These are phyloP conservation scores for Trichoderma cornu-damae DNA, from an alignment of 2,329 filamentous ascomycete species.

Conservation along the genomic window DNA sequence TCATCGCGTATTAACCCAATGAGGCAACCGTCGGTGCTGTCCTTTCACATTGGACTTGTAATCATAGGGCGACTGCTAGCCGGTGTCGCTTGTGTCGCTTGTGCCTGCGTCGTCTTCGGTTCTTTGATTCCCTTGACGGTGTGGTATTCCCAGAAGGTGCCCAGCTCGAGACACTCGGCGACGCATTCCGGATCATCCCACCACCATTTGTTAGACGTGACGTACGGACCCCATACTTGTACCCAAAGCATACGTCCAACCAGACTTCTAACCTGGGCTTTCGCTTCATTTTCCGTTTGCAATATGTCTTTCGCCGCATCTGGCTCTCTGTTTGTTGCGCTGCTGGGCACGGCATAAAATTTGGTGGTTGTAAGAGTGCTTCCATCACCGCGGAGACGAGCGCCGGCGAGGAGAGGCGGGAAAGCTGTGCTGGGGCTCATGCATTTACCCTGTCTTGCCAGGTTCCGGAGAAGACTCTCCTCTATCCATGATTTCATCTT, in stretches of 20 bases:
- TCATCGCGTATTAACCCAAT: background rate
- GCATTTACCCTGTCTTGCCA: conserved; percentile 56
- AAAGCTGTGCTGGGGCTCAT: conserved; percentile 55
- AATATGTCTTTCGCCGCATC: background rate
- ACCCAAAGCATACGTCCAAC: conserved; percentile 56
- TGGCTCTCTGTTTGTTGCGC: conserved; percentile 21
- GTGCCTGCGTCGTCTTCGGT: background rate
- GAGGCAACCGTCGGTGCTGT: background rate
- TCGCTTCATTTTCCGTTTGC: conserved; percentile 28
- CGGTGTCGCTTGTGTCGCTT: background rate
- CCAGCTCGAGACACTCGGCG: conserved; percentile 49
- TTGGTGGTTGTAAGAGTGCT: conserved; percentile 45
- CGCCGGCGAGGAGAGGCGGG: conserved; percentile 54
- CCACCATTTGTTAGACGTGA: conserved; percentile 52
- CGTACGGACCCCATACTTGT: conserved; percentile 53
- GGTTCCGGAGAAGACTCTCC: conserved; percentile 52
- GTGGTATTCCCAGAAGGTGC: conserved; percentile 56
- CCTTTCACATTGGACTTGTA: background rate
- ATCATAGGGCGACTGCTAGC: background rate
- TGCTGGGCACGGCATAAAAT: conserved; percentile 43
- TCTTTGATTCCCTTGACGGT: conserved; percentile 52
- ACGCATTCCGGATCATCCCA: conserved; percentile 54
- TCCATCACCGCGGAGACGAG: conserved; percentile 44
- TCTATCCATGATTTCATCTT: conserved; percentile 57
- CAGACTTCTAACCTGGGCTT: conserved; percentile 46